Evolutionary conservation across 2,329 filamentous ascomycete species (phyloP), one percentile per base, ranked within the genome.

Genomic region (Sporothrix variecibatus): DNA sequence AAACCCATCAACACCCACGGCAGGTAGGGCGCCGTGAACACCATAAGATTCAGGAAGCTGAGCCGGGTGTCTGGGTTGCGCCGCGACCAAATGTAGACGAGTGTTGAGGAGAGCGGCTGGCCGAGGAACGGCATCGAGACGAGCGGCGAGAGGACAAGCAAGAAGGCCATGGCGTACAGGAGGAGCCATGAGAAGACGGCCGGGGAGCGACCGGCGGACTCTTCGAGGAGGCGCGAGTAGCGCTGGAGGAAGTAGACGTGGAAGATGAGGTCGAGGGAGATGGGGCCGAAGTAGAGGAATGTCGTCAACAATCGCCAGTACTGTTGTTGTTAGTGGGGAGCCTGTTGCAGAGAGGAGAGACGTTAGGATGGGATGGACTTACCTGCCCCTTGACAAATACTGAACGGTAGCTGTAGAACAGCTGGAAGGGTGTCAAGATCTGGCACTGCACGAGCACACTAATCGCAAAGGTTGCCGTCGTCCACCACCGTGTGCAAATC

Each of bases 201-300:
- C 0, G 95, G 93, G 4, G 94, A 97, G 60, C 93, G 90, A 56
- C 94, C 94, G n/a, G 94, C 94, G 0, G 94, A 94, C 83, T 98
- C 95, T 84, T 99, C 96, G 65, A 99, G 90, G 60, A 98, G 92
- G 70, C 96, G 93, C 7, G 95, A 95, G 83, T 99, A 99, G 74
- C 96, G 93, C 82, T 98, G 95, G 74, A 98, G 91, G 85, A 99
- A 99, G 88, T 98, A 99, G 82, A 98, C 93, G 82, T 98, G 95
- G 86, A 98, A 98, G 78, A 98, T 88, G 56, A 99, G 91, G 82
- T 98, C 96, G 80, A 99, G 90, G 40, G 92, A 96, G 77, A 98
- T 90, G 1, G 95, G 95, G 2, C 96, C 96, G 81, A 98, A 98
- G 86, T 98, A 99, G 80, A 98, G 90, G 84, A 99, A 99, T 1